Base-by-base conservation (phyloP, 495 filamentous ascomycete genomes). In the Xylaria curta region DNA sequence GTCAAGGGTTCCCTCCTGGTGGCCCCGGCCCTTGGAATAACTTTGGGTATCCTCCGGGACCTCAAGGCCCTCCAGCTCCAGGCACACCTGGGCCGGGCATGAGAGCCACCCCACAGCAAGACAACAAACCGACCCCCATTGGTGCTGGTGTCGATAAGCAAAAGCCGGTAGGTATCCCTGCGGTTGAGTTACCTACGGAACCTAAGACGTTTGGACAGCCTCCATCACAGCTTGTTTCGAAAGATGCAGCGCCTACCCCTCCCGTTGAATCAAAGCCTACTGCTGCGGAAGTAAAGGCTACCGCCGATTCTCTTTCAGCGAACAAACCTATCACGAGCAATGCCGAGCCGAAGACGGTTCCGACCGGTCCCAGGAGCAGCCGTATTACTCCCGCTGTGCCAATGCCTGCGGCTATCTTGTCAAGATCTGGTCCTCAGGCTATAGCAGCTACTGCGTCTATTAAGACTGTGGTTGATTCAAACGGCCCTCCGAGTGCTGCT, bases 1-100 rank as follows among this genome's bases (percentile, higher is more conserved):
- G 89, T n/a, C 93, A 94, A 79, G 91, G 90, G 10, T 97, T 94
- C 76, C 91, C 89, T n/a, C 88, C 85, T 51, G 82, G 82, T 73
- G 85, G 82, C 21, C 83, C 89, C 26, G 90, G 89, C 64, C 91
- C 90, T 54, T 87, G 84, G 86, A 83, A 80, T 70, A 81, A 81
- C 73, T 84, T 82, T 59, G 79, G 79, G 7, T 84, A 83, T 72
- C 85, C 81, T 49, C 86, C 86, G 40, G 83, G 77, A 36, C 80
- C 80, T 64, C 81, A 79, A 44, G 78, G 78, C 53, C 74, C 67
- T 42, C 77, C 80, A n/a, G 76, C 67, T 49, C 77, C 80, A n/a
- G 76, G 80, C 66, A 71, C 73, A 9, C 78, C 81, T 63, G 76
- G 78, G 42, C 83, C 81, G 61, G 81, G 78, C 6, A 81, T 82